Percentiles rank a stretch among this genome's conserved stretches.
Evolutionary conservation across 2,329 filamentous ascomycete species (phyloP).

Genomic region (Dryadomyces quercus-mongolicae): DNA sequence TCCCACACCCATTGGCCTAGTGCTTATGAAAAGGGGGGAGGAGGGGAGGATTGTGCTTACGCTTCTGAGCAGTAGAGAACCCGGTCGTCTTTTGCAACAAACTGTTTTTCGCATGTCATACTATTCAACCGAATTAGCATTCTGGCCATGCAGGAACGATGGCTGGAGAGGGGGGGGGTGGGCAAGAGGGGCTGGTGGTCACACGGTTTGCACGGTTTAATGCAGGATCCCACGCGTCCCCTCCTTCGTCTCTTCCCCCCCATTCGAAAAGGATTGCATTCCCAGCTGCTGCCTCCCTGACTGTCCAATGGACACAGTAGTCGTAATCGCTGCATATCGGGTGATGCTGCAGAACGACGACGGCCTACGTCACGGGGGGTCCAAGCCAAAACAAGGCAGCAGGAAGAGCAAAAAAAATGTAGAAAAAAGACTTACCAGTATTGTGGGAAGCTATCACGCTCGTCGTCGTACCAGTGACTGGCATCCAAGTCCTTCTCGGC

Average conservation of each 20-base stretch:
- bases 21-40: background rate
- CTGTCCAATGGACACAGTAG: slow-evolving; percentile 7
- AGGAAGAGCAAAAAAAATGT: slow-evolving; percentile 10
- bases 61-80: slow-evolving; percentile 51
- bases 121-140: slow-evolving; percentile 22
- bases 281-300: slow-evolving; percentile 13
- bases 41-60: too few species aligned
- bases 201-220: background rate
- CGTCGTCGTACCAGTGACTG: slow-evolving; percentile 40
- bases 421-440: slow-evolving; percentile 41
- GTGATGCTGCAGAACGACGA: slow-evolving; percentile 19
- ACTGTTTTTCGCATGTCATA: slow-evolving; percentile 58
- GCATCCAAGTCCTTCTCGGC: slow-evolving; percentile 38
- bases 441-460: slow-evolving; percentile 52
- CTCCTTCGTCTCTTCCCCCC: background rate
- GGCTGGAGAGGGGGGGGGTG: background rate
- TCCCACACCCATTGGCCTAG: background rate
- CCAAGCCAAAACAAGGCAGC: slow-evolving; percentile 6
- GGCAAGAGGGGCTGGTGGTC: background rate
- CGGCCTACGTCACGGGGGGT: slow-evolving; percentile 9
- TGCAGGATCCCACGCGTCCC: background rate
- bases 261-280: background rate
- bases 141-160: slow-evolving; percentile 9
- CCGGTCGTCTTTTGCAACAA: slow-evolving; percentile 43
- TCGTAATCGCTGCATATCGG: slow-evolving; percentile 18